A percentile compares a stretch with the other conserved stretches of the same genome.
Evolutionary conservation across 495 filamentous ascomycete species (phyloP).

Genomic region (Baudoinia panamericana): DNA sequence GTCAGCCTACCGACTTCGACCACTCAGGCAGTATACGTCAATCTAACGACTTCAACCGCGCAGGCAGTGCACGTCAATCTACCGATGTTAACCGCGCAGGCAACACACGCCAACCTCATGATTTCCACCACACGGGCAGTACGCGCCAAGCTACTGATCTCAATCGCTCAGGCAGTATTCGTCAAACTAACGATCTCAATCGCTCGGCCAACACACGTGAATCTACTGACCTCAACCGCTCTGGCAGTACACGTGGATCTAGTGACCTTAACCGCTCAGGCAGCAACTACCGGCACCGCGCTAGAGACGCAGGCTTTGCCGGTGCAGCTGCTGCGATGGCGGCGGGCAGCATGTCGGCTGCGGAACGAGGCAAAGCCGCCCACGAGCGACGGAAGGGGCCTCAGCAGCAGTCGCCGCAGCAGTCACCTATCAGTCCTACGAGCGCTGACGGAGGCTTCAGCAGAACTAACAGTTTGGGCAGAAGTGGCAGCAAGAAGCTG

Average conservation of each 20-base stretch:
- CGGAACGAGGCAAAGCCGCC: constrained; percentile 10
- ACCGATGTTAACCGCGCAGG: no score
- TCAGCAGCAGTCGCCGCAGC: constrained; percentile 1
- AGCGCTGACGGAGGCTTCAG: background rate
- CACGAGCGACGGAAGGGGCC: constrained; percentile 14
- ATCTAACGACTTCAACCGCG: no score
- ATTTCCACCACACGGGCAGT: no score
- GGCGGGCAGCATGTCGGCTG: background rate
- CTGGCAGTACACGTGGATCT: background rate
- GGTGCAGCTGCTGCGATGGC: constrained; percentile 18
- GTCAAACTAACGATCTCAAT: no score
- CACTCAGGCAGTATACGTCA: no score
- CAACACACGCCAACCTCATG: no score
- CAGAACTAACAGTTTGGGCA: constrained; percentile 11
- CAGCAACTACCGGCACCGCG: constrained; percentile 15
- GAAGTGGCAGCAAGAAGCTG: constrained; percentile 14
- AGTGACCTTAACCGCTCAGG: background rate
- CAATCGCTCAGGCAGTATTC: no score
- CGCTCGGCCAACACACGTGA: no score
- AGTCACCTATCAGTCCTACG: constrained; percentile 3
- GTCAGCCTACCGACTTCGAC: no score
- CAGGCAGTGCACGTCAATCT: no score
- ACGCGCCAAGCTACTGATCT: no score
- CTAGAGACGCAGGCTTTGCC: constrained; percentile 18
- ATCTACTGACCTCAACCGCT: background rate